phyloP scores from a whole-genome alignment of 768 basidiomycete genomes.

The Ramaria rubella region DNA sequence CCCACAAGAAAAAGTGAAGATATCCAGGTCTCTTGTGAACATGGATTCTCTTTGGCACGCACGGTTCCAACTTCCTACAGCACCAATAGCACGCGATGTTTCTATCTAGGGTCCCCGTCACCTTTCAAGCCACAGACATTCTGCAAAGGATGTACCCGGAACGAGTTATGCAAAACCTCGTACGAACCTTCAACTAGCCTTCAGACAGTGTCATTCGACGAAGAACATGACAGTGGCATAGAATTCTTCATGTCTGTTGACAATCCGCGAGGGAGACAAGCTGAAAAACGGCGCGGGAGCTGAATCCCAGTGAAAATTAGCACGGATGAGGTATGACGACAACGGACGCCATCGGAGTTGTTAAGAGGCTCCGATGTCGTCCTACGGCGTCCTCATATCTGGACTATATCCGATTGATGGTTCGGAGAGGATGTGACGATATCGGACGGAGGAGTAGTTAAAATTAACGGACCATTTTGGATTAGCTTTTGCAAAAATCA shows the following conservation, averaged over 20 bases:
- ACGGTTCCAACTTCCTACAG: slow-evolving; percentile 63
- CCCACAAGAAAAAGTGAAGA: slow-evolving; percentile 78
- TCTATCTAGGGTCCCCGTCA: slow-evolving; percentile 65
- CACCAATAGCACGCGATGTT: slow-evolving; percentile 57
- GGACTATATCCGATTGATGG: too few relatives aligned
- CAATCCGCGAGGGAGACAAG: slow-evolving; percentile 84
- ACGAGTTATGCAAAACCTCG: too few relatives aligned
- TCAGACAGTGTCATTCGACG: slow-evolving; percentile 87
- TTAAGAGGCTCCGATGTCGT: too few relatives aligned
- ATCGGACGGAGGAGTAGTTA: too few relatives aligned
- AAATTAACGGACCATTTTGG: too few relatives aligned
- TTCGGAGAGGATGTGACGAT: too few relatives aligned
- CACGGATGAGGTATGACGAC: slow-evolving; percentile 49
- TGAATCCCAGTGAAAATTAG: slow-evolving; percentile 91
- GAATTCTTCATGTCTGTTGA: slow-evolving; percentile 95
- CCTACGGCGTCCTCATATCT: too few relatives aligned
- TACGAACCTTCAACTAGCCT: slow-evolving; percentile 1
- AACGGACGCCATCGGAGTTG: too few relatives aligned
- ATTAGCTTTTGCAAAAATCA: too few relatives aligned
- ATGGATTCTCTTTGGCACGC: slow-evolving; percentile 58
- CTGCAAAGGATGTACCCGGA: slow-evolving; percentile 87
- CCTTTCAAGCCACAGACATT: slow-evolving; percentile 93
- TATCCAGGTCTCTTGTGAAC: slow-evolving; percentile 59
- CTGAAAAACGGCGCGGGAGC: too few relatives aligned
- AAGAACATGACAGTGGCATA: slow-evolving; percentile 85